A percentile compares a stretch with the other conserved stretches of the same genome.
Conservation (phyloP, 306 rosid genomes). For the Pachyrhizus erosus region DNA sequence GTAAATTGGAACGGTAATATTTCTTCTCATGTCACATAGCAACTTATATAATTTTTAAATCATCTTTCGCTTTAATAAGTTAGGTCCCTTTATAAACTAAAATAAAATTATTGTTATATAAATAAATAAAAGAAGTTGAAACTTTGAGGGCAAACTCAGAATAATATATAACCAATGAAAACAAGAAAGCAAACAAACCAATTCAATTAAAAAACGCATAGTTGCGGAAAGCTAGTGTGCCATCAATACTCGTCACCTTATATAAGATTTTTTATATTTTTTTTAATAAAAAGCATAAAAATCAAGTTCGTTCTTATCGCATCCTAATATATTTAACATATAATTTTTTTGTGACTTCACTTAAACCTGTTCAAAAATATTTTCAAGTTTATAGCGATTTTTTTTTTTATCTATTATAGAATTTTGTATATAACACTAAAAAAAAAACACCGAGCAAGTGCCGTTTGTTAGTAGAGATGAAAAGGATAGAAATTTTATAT, state of each 20-base stretch:
- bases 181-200: slow-evolving; percentile 32
- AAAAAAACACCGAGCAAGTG: background rate
- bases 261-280: slow-evolving; percentile 28
- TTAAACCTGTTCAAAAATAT: background rate
- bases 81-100: slow-evolving; percentile 36
- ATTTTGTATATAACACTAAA: background rate
- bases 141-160: slow-evolving; percentile 46
- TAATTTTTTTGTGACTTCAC: slow-evolving; percentile 2
- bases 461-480: background rate
- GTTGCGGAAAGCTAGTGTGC: slow-evolving; percentile 55
- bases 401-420: background rate
- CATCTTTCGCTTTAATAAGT: slow-evolving; percentile 44
- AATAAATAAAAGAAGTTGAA: slow-evolving; percentile 27
- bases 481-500: too few species aligned
- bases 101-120: background rate
- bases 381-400: background rate
- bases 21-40: slow-evolving; percentile 5
- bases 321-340: slow-evolving; percentile 33
- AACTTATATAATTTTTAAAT: slow-evolving; percentile 11
- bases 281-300: slow-evolving; percentile 40
- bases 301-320: slow-evolving; percentile 56
- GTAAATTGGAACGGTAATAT: slow-evolving; percentile 40
- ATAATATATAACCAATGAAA: slow-evolving; percentile 35
- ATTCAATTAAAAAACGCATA: slow-evolving; percentile 38
- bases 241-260: slow-evolving; percentile 59